Evolutionary conservation across 257 asterid genomes (phyloP).

Genomic region (Coffea eugenioides): DNA sequence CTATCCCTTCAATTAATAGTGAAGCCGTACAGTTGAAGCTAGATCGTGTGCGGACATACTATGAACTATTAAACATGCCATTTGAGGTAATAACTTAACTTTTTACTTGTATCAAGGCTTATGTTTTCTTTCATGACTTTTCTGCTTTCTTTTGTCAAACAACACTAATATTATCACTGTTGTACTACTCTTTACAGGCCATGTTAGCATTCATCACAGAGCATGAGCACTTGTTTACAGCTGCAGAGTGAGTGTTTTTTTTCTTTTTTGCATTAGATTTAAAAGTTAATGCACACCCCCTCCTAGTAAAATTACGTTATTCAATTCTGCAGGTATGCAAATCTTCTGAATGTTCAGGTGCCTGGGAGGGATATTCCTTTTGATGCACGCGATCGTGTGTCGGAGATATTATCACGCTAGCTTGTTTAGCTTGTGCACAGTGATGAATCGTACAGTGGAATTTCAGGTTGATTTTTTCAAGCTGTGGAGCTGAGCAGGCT

Average conservation of each 20-base stretch:
- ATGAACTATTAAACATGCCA: conserved; percentile 92
- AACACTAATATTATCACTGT: conserved; percentile 1
- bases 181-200: conserved; percentile 55
- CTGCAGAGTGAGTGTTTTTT: conserved; percentile 66
- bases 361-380: conserved; percentile 93
- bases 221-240: conserved; percentile 67
- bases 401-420: conserved; percentile 56
- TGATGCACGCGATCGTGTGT: conserved; percentile 77
- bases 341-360: conserved; percentile 74
- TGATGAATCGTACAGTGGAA: conserved; percentile 9
- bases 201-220: conserved; percentile 83
- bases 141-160: neutral
- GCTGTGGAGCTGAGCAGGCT: conserved; percentile 25
- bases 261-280: neutral
- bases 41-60: conserved; percentile 87
- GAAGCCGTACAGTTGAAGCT: conserved; percentile 78
- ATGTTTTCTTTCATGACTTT: neutral
- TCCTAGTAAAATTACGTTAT: conserved; percentile 6
- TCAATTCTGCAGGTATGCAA: conserved; percentile 54
- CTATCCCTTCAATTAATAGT: conserved; percentile 78
- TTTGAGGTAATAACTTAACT: conserved; percentile 67
- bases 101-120: conserved; percentile 5
- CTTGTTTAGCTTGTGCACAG: conserved; percentile 17
- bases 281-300: neutral
- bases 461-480: conserved; percentile 13